Evolutionary conservation across 177 flowering plant species (phyloP), one percentile per base, ranked within the genome.

Genomic region (Telopea speciosissima): DNA sequence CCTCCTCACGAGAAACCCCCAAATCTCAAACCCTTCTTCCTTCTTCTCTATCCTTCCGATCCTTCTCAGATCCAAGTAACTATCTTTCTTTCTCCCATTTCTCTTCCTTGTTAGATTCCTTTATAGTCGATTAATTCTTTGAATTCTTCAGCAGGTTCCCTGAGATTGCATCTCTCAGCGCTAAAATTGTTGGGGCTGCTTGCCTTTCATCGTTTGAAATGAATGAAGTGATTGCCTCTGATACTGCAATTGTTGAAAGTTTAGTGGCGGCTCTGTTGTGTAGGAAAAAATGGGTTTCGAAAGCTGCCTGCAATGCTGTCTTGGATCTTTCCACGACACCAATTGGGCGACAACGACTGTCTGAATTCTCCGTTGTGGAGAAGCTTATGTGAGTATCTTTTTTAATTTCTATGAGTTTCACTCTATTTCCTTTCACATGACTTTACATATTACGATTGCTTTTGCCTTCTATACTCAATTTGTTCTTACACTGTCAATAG

Each of bases 251-350:
- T 12, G 45, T 88, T 17, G 74, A 68, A 73, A 83, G 74, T 62
- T 74, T 88, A 56, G 17, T 85, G 26, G 52, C 68, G 1, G 73
- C 63, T 56, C 19, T 85, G 25, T 45, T 28, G 56, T 71, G 75
- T 69, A 24, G 76, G 5, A 65, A 60, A 0, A 70, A 72, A 71
- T 66, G 25, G 9, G 79, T 82, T 4, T 26, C 74, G 0, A 23
- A 70, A 72, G 84, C 84, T 73, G 90, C 81, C 3, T 82, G 85
- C 61, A 83, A 82, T 82, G 86, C 91, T 22, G 56, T 88, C 62
- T 72, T 88, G 83, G 96, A 90, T 81, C 40, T 90, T 66, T 82
- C 84, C 8, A 76, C 88, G 0, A 84, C 87, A 8, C 73, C 74
- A 1, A 10, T 80, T 36, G 96, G 85, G 26, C 71, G 84, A 26